Percentiles rank a stretch among this genome's conserved stretches.
These are phyloP conservation scores for Candida neerlandica DNA, from an alignment of 1,139 yeast genomes.

Conservation along the genomic window DNA sequence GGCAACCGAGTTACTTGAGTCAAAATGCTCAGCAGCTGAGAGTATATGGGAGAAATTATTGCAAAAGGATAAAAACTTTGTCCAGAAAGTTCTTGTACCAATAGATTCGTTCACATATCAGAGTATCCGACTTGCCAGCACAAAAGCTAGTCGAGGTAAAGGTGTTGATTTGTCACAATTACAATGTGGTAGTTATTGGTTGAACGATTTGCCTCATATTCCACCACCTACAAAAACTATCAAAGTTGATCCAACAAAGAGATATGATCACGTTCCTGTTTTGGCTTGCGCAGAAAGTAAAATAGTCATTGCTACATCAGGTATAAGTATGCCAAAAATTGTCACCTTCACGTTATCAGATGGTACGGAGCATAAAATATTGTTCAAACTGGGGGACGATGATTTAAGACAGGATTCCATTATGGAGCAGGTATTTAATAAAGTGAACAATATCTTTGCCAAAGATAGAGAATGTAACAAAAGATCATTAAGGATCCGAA, in stretches of 20 bases:
- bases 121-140: conserved; percentile 54
- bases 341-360: conserved; percentile 53
- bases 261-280: conserved; percentile 52
- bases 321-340: conserved; percentile 86
- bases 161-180: conserved; percentile 37
- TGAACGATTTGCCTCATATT: conserved; percentile 46
- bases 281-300: conserved; percentile 48
- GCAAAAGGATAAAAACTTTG: conserved; percentile 6
- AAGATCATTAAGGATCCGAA: conserved; percentile 64
- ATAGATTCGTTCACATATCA: conserved; percentile 54
- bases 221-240: conserved; percentile 72
- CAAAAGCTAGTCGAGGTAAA: conserved; percentile 40
- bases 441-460: conserved; percentile 72
- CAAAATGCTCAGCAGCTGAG: conserved; percentile 56
- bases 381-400: conserved; percentile 85
- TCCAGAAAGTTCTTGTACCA: conserved; percentile 28
- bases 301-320: conserved; percentile 70
- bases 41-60: conserved; percentile 40
- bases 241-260: conserved; percentile 42
- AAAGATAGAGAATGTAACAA: conserved; percentile 59
- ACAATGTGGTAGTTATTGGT: conserved; percentile 59
- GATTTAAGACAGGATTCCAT: conserved; percentile 94
- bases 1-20: conserved; percentile 34
- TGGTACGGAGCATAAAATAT: conserved; percentile 59
- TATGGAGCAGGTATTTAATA: conserved; percentile 95